Base-by-base conservation (phyloP, 2,329 filamentous ascomycete genomes). In the Cladosporium sp. region DNA sequence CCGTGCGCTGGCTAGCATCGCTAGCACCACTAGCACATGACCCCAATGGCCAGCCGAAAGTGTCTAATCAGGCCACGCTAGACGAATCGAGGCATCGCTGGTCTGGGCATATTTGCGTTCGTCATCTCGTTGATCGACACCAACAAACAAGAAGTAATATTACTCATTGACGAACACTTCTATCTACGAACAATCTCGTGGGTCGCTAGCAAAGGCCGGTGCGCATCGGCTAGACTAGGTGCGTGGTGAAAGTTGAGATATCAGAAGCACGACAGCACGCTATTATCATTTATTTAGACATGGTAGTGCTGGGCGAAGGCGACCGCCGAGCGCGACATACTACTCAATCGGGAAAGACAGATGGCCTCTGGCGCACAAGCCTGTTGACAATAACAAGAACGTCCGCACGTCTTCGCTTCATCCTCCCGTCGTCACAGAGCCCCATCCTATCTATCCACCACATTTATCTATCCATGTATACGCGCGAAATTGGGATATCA, bases 21-120 rank as follows among this genome's bases (percentile, higher is more conserved):
- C 28, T 54, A 54, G 51, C 52, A 55, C 52, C 15, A 15, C 28
- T 54, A 54, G 51, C 52, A 55, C 52, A 18, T 55, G 52, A 55
- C 52, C 52, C 41, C 52, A 55, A 55, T 55, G 52, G 51, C 51
- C 51, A 54, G 51, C 51, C 28, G 10, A 15, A 54, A 32, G 6
- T 54, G 38, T 18, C 26, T 54, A 30, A 54, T 4, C 3, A 34
- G 18, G 12, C 30, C 12, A 34, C 26, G 51, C 52, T 55, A 55
- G 7, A 26, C 28, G 28, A 34, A 55, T 55, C 28, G 14, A 34
- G 52, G 52, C 52, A 55, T 18, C 52, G 52, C 52, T 55, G 52
- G 52, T 30, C 52, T 55, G 52, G 52, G 52, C 52, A n/a, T 24
- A 55, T 55, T 34, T 34, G 52, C 28, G 10, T 32, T 34, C 52